Percentiles rank a stretch among this genome's conserved stretches.
Conservation (phyloP, 2,329 filamentous ascomycete genomes). For the Pezicula radicicola region DNA sequence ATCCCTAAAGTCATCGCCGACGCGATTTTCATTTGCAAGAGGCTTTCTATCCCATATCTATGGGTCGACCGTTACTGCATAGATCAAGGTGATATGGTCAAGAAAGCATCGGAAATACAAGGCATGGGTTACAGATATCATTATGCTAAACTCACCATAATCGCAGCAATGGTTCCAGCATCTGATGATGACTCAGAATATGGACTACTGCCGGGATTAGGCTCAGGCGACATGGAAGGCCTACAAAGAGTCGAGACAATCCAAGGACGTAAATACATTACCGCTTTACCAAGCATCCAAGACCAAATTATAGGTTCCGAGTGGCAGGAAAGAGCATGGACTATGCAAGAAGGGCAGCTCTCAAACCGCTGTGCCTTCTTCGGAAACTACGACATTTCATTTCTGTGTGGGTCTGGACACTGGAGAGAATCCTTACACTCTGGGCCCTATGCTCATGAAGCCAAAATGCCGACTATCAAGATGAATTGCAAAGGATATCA, state of each 20-base stretch:
- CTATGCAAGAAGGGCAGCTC: slow-evolving; percentile 1
- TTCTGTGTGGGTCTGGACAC: not conserved
- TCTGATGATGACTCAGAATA: too few species aligned
- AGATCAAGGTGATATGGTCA: not conserved
- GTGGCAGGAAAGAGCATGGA: not conserved
- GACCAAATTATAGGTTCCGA: not conserved
- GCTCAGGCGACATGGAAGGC: not conserved
- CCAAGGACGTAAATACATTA: not conserved
- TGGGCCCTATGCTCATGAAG: slow-evolving; percentile 1
- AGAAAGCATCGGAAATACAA: slow-evolving; percentile 1
- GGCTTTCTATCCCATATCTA: not conserved
- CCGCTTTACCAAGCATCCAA: not conserved
- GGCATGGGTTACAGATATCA: slow-evolving; percentile 1
- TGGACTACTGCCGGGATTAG: too few species aligned
- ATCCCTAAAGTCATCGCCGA: slow-evolving; percentile 2
- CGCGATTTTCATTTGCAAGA: slow-evolving; percentile 1
- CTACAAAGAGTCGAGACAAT: not conserved
- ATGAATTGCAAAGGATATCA: not conserved
- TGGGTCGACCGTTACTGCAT: slow-evolving; percentile 4
- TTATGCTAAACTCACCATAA: not conserved
- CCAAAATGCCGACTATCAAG: not conserved
- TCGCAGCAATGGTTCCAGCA: not conserved
- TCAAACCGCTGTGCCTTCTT: slow-evolving; percentile 1
- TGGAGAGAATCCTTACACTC: slow-evolving; percentile 2
- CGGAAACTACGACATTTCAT: slow-evolving; percentile 1